A percentile compares a stretch with the other conserved stretches of the same genome.
phyloP scores from a whole-genome alignment of 305 asterid genomes.

The Coffea humblotiana region DNA sequence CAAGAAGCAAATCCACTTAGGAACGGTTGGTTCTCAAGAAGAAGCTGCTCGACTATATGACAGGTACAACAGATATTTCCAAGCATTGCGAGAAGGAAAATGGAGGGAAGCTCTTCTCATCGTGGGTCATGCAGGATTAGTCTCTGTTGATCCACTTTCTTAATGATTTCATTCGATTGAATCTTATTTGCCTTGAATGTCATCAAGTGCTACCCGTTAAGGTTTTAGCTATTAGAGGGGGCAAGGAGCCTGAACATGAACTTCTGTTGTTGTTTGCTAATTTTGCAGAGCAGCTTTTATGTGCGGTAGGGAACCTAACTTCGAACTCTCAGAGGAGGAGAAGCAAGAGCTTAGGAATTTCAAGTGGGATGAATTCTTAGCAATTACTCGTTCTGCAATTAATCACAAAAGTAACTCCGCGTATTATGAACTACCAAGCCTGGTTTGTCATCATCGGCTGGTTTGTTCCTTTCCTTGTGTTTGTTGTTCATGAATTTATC shows the following conservation, averaged over 20 bases:
- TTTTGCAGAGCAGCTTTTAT: slow-evolving; percentile 91
- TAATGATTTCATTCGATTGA: neutral
- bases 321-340: slow-evolving; percentile 77
- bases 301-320: slow-evolving; percentile 98
- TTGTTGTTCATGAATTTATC: neutral
- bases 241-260: neutral
- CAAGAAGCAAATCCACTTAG: slow-evolving; percentile 97
- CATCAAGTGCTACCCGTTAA: neutral
- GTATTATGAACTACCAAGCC: neutral
- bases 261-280: neutral
- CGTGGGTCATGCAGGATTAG: neutral
- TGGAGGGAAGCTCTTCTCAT: neutral
- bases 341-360: slow-evolving; percentile 70
- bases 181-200: neutral
- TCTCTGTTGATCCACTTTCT: neutral
- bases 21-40: slow-evolving; percentile 93
- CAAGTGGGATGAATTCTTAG: slow-evolving; percentile 85
- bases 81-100: neutral
- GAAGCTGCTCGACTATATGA: slow-evolving; percentile 95
- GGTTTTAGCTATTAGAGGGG: neutral
- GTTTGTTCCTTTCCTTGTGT: neutral
- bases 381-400: slow-evolving; percentile 81
- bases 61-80: slow-evolving; percentile 42
- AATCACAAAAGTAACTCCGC: slow-evolving; percentile 64
- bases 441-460: slow-evolving; percentile 8